These are phyloP conservation scores for Yamadazyma oceani DNA, from an alignment of 1,139 yeast species.

Conservation along the genomic window DNA sequence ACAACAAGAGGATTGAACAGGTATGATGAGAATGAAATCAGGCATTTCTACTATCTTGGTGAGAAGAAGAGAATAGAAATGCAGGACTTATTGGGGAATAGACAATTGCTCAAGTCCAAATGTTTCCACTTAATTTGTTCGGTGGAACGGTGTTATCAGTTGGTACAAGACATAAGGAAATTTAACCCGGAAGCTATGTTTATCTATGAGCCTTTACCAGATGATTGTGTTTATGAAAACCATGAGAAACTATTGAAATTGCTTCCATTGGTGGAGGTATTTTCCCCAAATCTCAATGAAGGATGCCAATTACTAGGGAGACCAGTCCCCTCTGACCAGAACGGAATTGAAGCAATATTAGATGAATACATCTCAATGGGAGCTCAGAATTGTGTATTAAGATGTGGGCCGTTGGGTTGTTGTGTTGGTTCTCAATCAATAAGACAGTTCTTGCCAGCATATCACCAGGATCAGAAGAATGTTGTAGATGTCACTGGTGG, in stretches of 20 bases:
- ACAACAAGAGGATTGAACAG: slow-evolving; percentile 84
- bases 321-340: slow-evolving; percentile 14
- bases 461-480: slow-evolving; percentile 50
- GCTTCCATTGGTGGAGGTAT: slow-evolving; percentile 52
- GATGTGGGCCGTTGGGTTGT: slow-evolving; percentile 76
- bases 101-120: slow-evolving; percentile 36
- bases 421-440: slow-evolving; percentile 22
- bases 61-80: slow-evolving; percentile 66
- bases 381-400: slow-evolving; percentile 48
- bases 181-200: slow-evolving; percentile 37
- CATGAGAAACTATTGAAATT: slow-evolving; percentile 38
- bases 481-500: slow-evolving; percentile 94
- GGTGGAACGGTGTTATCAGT: slow-evolving; percentile 54
- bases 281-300: slow-evolving; percentile 85
- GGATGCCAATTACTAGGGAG: slow-evolving; percentile 42
- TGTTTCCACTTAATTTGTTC: slow-evolving; percentile 78
- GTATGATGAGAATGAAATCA: slow-evolving; percentile 62
- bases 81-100: slow-evolving; percentile 50
- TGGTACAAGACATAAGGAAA: slow-evolving; percentile 36
- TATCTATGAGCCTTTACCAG: slow-evolving; percentile 89
- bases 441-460: slow-evolving; percentile 63
- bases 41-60: slow-evolving; percentile 48
- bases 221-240: slow-evolving; percentile 57
- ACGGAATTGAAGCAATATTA: slow-evolving; percentile 38
- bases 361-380: slow-evolving; percentile 32